These are phyloP conservation scores for Dissoconium aciculare DNA, from an alignment of 2,329 filamentous ascomycete species.

Conservation along the genomic window DNA sequence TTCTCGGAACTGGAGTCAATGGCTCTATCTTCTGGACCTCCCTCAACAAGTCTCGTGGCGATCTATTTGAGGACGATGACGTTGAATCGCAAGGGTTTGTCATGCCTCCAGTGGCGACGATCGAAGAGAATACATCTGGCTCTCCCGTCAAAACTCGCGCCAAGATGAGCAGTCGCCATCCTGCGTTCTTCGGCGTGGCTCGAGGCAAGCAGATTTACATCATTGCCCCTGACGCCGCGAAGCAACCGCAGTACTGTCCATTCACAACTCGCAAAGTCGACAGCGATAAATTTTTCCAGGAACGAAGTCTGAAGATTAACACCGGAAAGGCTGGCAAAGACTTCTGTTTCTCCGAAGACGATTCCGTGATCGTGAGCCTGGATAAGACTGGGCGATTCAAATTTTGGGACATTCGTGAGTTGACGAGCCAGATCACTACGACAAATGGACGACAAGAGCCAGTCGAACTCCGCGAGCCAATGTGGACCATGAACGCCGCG, in stretches of 20 bases:
- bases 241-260: slow-evolving; percentile 36
- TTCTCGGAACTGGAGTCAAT: slow-evolving; percentile 85
- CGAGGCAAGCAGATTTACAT: slow-evolving; percentile 94
- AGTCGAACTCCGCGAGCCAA: slow-evolving; percentile 58
- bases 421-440: slow-evolving; percentile 41
- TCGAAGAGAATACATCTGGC: slow-evolving; percentile 80
- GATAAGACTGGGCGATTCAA: slow-evolving; percentile 94
- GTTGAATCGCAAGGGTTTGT: slow-evolving; percentile 77
- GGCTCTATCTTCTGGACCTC: slow-evolving; percentile 94
- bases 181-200: slow-evolving; percentile 88
- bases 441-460: slow-evolving; percentile 31
- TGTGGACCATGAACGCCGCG: slow-evolving; percentile 66
- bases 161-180: slow-evolving; percentile 73
- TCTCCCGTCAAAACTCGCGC: slow-evolving; percentile 92
- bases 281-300: slow-evolving; percentile 71
- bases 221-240: slow-evolving; percentile 48
- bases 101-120: slow-evolving; percentile 69
- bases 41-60: slow-evolving; percentile 60
- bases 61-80: slow-evolving; percentile 62
- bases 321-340: slow-evolving; percentile 98
- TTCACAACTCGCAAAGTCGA: slow-evolving; percentile 50
- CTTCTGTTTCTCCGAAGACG: slow-evolving; percentile 94
- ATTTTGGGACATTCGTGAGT: slow-evolving; percentile 90
- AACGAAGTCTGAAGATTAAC: slow-evolving; percentile 82
- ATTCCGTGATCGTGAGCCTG: slow-evolving; percentile 82